These are phyloP conservation scores for Olyra latifolia DNA, from an alignment of 176 grass and related monocot genomes.

Conservation along the genomic window DNA sequence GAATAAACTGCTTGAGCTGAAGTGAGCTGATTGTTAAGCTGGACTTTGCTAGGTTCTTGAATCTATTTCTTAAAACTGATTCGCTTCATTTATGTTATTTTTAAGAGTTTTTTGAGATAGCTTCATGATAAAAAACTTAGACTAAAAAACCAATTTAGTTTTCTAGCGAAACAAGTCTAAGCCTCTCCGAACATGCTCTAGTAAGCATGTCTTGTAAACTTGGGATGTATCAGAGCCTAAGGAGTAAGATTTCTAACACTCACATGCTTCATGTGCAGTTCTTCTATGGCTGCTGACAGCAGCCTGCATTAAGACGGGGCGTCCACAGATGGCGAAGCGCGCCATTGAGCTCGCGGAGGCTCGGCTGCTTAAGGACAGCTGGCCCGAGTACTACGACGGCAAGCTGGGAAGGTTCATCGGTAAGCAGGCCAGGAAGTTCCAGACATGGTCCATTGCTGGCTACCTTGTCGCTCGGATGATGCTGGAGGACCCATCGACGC, in stretches of 20 bases:
- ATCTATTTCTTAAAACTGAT: too few species aligned
- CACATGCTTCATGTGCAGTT: constrained; percentile 49
- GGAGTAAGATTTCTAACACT: neutral
- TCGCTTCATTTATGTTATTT: too few species aligned
- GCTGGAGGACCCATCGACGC: constrained; percentile 85
- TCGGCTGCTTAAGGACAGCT: constrained; percentile 72
- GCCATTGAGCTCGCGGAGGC: constrained; percentile 76
- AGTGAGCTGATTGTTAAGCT: constrained; percentile 17
- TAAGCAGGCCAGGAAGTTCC: constrained; percentile 86
- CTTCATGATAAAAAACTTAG: too few species aligned
- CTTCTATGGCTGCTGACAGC: constrained; percentile 92
- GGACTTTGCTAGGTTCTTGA: too few species aligned
- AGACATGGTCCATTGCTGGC: constrained; percentile 90
- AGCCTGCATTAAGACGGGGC: constrained; percentile 89
- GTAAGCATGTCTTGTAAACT: too few species aligned
- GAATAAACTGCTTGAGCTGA: too few species aligned
- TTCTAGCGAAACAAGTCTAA: too few species aligned
- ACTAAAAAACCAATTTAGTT: too few species aligned
- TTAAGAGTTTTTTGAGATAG: too few species aligned
- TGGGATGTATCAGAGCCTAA: neutral
- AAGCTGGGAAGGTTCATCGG: constrained; percentile 79
- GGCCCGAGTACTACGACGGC: constrained; percentile 94
- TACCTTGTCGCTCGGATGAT: constrained; percentile 96
- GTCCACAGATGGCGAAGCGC: constrained; percentile 83
- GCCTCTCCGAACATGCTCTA: too few species aligned